Base-by-base conservation (phyloP, 345 rosid species). In the Zanthoxylum bungeanum region DNA sequence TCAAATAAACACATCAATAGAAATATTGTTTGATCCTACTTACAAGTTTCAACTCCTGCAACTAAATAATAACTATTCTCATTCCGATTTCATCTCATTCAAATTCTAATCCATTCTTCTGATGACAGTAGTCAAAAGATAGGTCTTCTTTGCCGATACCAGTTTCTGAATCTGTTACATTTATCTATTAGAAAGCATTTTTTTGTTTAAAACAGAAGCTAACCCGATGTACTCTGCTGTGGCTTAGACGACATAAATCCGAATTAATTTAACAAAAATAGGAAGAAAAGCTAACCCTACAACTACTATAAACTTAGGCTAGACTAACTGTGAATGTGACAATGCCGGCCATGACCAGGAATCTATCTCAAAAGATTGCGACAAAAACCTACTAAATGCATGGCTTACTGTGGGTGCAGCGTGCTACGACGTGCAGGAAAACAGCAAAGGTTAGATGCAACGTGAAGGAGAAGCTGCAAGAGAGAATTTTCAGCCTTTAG, bases 291-390 rank as follows among this genome's bases (percentile, higher is more conserved):
- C 74, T 24, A 42, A 67, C 46, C 80, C 85, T 84, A 79, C 70
- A 21, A 60, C 72, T 53, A 25, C 82, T 79, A 66, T 57, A 58
- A 70, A n/a, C n/a, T n/a, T n/a, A n/a, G n/a, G n/a, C 82, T 79
- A 82, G 12, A 39, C 61, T 73, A 71, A 75, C 75, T 80, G 68
- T 68, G 50, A 53, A 61, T 36, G 34, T 60, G 27, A 64, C 51
- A 50, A 39, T n/a, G 72, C 66, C 4, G 7, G 66, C 76, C 75
- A 63, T 51, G 47, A 74, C 74, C 30, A 9, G 16, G 46, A 36
- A 44, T 55, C 34, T 28, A 63, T 39, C 59, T 25, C 63, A 61
- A 21, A 30, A 25, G 63, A 39, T 34, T 42, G 46, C n/a, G 3
- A 52, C 9, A 58, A 56, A 64, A 69, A 57, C 74, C 74, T 3